Evolutionary conservation across 2,329 filamentous ascomycete genomes (phyloP).

Genomic region (Neurospora sp.): DNA sequence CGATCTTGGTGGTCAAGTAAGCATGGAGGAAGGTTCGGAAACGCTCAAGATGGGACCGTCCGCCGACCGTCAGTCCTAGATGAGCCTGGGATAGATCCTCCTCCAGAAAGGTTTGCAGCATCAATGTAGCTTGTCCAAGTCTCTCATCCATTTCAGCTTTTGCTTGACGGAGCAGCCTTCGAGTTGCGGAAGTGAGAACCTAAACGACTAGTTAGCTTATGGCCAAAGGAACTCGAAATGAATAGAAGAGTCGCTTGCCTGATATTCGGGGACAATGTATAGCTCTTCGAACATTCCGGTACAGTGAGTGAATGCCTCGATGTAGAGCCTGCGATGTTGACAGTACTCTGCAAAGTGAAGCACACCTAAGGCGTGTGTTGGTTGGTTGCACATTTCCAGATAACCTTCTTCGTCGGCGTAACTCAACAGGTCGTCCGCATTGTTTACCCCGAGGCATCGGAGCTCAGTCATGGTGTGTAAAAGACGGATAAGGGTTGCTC

Average conservation of each 20-base stretch:
- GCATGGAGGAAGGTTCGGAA: constrained; percentile 60
- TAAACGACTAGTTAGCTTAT: constrained; percentile 21
- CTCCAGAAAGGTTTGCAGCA: constrained; percentile 58
- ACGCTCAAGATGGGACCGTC: constrained; percentile 57
- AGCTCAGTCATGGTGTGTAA: constrained; percentile 55
- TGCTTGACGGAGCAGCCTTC: constrained; percentile 53
- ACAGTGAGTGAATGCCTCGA: constrained; percentile 66
- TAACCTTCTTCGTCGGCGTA: constrained; percentile 66
- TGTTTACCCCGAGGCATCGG: constrained; percentile 42
- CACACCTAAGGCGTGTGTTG: constrained; percentile 57
- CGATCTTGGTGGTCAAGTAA: constrained; percentile 57
- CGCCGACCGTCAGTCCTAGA: constrained; percentile 51
- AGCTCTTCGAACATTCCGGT: constrained; percentile 64
- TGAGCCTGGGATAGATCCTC: constrained; percentile 58
- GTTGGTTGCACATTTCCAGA: constrained; percentile 52
- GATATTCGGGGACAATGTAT: constrained; percentile 46
- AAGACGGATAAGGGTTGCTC: constrained; percentile 52
- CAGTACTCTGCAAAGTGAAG: constrained; percentile 59
- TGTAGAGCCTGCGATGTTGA: constrained; percentile 54
- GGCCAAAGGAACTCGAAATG: neutral
- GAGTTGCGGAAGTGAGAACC: constrained; percentile 43
- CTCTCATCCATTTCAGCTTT: constrained; percentile 55
- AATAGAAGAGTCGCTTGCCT: constrained; percentile 32
- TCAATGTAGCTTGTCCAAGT: constrained; percentile 45
- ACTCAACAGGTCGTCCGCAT: constrained; percentile 48